phyloP scores from a whole-genome alignment of 2,329 filamentous ascomycete genomes.

The Aschersonia sp. region DNA sequence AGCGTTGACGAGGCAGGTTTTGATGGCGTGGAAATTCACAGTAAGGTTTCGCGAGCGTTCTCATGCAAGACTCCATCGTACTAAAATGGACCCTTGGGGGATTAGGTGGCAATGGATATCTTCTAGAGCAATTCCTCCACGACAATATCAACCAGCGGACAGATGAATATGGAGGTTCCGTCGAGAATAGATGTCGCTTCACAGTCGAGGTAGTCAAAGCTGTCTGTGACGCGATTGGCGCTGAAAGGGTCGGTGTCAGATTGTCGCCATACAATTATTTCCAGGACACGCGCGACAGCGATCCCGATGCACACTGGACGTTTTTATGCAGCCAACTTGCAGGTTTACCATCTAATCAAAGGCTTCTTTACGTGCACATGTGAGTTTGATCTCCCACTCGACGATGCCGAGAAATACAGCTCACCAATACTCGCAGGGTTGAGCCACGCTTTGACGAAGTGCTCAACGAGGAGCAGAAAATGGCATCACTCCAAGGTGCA shows the following conservation, averaged over 20 bases:
- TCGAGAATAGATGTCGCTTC: slow-evolving; percentile 37
- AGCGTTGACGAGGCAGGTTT: slow-evolving; percentile 47
- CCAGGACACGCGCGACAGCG: slow-evolving; percentile 13
- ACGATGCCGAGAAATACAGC: background rate
- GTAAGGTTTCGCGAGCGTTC: background rate
- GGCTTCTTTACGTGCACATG: slow-evolving; percentile 30
- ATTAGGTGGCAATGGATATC: slow-evolving; percentile 39
- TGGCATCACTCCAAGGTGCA: slow-evolving; percentile 17
- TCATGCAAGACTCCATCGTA: background rate
- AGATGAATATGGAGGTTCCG: slow-evolving; percentile 35
- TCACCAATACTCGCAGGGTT: slow-evolving; percentile 13
- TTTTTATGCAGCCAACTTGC: slow-evolving; percentile 20
- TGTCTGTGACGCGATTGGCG: slow-evolving; percentile 26
- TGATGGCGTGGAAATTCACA: slow-evolving; percentile 51
- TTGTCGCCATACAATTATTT: slow-evolving; percentile 16
- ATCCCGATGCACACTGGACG: slow-evolving; percentile 19
- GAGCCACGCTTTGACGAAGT: slow-evolving; percentile 32
- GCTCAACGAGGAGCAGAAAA: slow-evolving; percentile 26
- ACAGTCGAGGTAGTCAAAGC: slow-evolving; percentile 31
- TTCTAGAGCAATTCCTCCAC: slow-evolving; percentile 45
- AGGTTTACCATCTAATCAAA: slow-evolving; percentile 14
- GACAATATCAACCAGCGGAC: slow-evolving; percentile 32
- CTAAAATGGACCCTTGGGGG: background rate
- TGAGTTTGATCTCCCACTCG: slow-evolving; percentile 7
- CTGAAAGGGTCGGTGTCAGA: slow-evolving; percentile 20